Base-by-base conservation (phyloP, 345 rosid species). In the Populus euphratica region DNA sequence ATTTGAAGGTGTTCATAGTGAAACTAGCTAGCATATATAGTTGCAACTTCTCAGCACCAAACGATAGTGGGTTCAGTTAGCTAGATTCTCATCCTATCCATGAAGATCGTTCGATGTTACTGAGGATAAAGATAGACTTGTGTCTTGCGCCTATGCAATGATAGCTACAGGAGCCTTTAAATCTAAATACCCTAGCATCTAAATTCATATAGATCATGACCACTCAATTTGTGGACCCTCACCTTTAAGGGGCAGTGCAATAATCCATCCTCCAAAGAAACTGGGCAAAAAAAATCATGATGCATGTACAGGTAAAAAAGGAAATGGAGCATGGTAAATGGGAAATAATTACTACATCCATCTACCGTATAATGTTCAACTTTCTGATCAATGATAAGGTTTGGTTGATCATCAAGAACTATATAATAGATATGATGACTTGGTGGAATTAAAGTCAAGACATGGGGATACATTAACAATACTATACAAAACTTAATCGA, bases 401-500 rank as follows among this genome's bases (percentile, higher is more conserved):
- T 29, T 69, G 76, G 68, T 62, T 68, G 81, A 77, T 31, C 56
- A 43, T 36, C 65, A 44, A 52, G 23, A 35, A 66, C 68, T 6
- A 4, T 4, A 33, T 33, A 72, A 76, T 69, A 12, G 20, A 59
- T 76, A 14, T 44, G 41, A 27, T 29, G 69, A 54, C 62, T 66
- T 6, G 49, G 33, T 17, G 59, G 76, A 65, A 43, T 43, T 43
- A 43, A 77, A 80, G 83, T 80, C 83, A 82, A 77, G 76, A 82
- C 62, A 72, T 49, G 70, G 67, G 62, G 33, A 39, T 17, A 59
- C 18, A 68, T 54, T 36, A 75, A 80, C 54, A 62, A 77, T 69
- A 39, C 65, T 52, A 27, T 35, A 52, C 80, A 73, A 69, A 54
- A 61, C 27, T 72, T 43, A 70, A 69, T 73, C 23, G 77, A 73